Base-by-base conservation (phyloP, 345 rosid species). In the Eucalyptus coolabah region DNA sequence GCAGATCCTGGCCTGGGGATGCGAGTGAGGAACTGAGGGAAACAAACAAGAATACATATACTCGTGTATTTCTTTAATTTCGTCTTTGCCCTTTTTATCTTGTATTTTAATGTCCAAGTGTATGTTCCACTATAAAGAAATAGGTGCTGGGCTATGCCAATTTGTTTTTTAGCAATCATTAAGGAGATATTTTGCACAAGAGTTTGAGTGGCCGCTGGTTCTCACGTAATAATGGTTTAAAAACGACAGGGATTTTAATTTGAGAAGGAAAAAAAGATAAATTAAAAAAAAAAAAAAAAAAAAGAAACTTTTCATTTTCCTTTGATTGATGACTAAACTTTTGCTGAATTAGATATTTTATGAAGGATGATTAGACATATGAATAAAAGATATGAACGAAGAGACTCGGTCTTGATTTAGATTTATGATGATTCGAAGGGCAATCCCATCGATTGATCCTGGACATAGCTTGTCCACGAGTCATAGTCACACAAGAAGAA, bases 201-300 rank as follows among this genome's bases (percentile, higher is more conserved):
- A 10, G 45, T 72, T 11, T n/a, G 40, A n/a, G 40, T 65, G 19
- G 32, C 40, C 3, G 34, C 77, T 65, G 77, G 12, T 65, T 65
- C 40, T 65, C 34, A n/a, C 77, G 77, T n/a, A 4, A 65, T 65
- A n/a, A 65, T 65, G 40, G 77, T 15, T n/a, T 65, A n/a, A n/a
- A 65, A 65, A n/a, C 21, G 77, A 65, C 77, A 65, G 37, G 77
- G 5, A 1, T 14, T 63, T 63, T 28, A 13, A 63, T 24, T 51
- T 18, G 56, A 54, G 12, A 0, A 54, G 26, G 26, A 9, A 54
- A 54, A 54, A 21, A 54, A 28, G 2, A 15, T 4, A 28, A n/a
- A 28, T 12, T 12, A 1, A 10, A 16, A 50, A 18, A 18, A 1
- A 18, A 24, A n/a, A n/a, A n/a, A 5, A 6, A 4, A 14, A 3